Base-by-base conservation (phyloP, 1,284 basidiomycete species). In the Coniophora puteana region DNA sequence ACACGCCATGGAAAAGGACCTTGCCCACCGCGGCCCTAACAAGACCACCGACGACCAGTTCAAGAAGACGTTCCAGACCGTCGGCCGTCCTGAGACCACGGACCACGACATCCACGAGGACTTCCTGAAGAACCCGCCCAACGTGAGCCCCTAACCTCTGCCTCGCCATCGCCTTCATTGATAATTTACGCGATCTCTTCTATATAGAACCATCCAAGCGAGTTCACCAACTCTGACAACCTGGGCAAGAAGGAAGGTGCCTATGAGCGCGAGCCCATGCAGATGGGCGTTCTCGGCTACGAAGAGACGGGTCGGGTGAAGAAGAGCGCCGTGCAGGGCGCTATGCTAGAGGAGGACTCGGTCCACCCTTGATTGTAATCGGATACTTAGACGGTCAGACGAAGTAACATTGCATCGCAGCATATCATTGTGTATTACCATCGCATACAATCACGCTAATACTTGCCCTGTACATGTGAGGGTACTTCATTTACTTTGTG, bases 91-190 rank as follows among this genome's bases (percentile, higher is more conserved):
- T 1, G 25, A 34, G 2, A 56, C 58, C n/a, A 57, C 55, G 1
- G 54, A 59, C 29, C 56, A 55, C 22, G 51, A 65, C 43, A 59
- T 65, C 28, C 53, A 66, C 44, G 59, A 65, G 18, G 55, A 68
- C 36, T 62, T 56, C 36, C 37, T 63, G 34, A 51, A 46, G 28
- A 36, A 60, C 31, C 58, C 65, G 23, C 66, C 65, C 20, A 46
- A 57, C 30, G 58, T 58, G 35, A 51, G 36, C 11, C 8, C 25
- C 8, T 37, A 26, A 27, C 8, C 14, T 13, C 24, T 13, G 11
- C 5, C 7, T 28, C 21, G 10, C 27, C 18, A 13, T 22, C 6
- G 8, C 22, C 13, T 17, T 5, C 8, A 5, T 30, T 13, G 38
- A 37, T 18, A 18, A n/a, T 7, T 23, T 41, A 34, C 22, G 23